Percentiles rank a stretch among this genome's conserved stretches.
Evolutionary conservation across 2,329 filamentous ascomycete genomes (phyloP).

Genomic region (Elsinoe batatas): DNA sequence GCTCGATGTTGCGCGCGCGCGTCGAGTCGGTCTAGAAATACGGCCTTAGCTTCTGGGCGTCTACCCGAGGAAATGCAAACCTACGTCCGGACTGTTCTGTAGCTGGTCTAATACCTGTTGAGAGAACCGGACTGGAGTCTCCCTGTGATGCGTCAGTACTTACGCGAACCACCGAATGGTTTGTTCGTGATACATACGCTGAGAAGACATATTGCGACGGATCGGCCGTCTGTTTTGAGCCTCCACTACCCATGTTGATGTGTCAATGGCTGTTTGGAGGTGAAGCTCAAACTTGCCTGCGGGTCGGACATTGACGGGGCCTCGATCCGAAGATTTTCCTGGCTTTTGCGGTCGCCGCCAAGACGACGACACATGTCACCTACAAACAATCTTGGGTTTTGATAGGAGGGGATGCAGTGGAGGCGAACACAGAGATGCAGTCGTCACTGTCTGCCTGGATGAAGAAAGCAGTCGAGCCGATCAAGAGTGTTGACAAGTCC

Average conservation of each 20-base stretch:
- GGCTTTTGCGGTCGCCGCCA: constrained; percentile 18
- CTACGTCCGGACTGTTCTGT: constrained; percentile 77
- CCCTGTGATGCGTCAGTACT: constrained; percentile 31
- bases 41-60: neutral
- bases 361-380: constrained; percentile 1
- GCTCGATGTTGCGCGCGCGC: constrained; percentile 71
- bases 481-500: constrained; percentile 17
- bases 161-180: neutral
- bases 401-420: no score
- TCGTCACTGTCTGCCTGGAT: constrained; percentile 40
- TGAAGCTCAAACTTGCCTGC: neutral
- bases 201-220: constrained; percentile 51
- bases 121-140: constrained; percentile 61
- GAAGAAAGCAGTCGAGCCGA: constrained; percentile 33
- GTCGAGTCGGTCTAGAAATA: constrained; percentile 71
- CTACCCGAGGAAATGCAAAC: neutral
- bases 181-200: constrained; percentile 37
- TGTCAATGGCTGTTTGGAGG: constrained; percentile 12
- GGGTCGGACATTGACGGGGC: constrained; percentile 12
- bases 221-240: constrained; percentile 47
- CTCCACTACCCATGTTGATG: constrained; percentile 48
- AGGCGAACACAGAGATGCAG: constrained; percentile 30
- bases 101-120: constrained; percentile 73
- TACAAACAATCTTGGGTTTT: no score
- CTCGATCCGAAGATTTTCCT: constrained; percentile 23